Base-by-base conservation (phyloP, 164 flowering plant genomes). In the Chimonanthus salicifolius region DNA sequence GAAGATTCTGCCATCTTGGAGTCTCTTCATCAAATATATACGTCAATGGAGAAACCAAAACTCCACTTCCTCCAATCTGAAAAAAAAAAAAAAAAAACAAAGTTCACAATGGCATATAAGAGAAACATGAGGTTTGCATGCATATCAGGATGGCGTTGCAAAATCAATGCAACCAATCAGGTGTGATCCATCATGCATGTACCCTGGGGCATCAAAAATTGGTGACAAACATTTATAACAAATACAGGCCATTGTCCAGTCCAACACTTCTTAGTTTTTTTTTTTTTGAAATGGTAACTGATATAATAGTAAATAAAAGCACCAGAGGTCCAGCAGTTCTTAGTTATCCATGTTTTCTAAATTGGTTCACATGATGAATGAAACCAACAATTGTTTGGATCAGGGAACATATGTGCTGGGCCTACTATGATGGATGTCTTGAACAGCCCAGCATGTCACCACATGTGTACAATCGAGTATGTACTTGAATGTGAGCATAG, bases 51-150 rank as follows among this genome's bases (percentile, higher is more conserved):
- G 99, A 92, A 58, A 94, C 64, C 72, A 94, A 80, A 58, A 92
- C 98, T 7, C 99, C 99, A 72, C 98, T 94, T 49, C 99, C 99
- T 64, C 98, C 99, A 81, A 92, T 90, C 98, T 94, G 87, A 81
- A 84, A 48, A 51, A 20, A 33, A 20, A 20, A 20, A 20, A 20
- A 20, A 0, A 45, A 7, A 15, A 21, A 69, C 49, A 64, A 47
- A 74, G 50, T 1, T n/a, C 18, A 44, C 5, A 6, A 13, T 64
- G 10, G 47, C 16, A 20, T 64, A 50, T 33, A 11, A 16, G 15
- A 46, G 67, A 71, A 62, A 70, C 5, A 6, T 46, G 8, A 21
- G n/a, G n/a, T 13, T 13, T 13, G 60, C 60, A 54, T 11, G 60
- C 16, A n/a, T 54, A 54, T 54, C 60, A 11, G 60, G 60, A 54